These are phyloP conservation scores for Cercophora samala DNA, from an alignment of 495 filamentous ascomycete genomes.

Conservation along the genomic window DNA sequence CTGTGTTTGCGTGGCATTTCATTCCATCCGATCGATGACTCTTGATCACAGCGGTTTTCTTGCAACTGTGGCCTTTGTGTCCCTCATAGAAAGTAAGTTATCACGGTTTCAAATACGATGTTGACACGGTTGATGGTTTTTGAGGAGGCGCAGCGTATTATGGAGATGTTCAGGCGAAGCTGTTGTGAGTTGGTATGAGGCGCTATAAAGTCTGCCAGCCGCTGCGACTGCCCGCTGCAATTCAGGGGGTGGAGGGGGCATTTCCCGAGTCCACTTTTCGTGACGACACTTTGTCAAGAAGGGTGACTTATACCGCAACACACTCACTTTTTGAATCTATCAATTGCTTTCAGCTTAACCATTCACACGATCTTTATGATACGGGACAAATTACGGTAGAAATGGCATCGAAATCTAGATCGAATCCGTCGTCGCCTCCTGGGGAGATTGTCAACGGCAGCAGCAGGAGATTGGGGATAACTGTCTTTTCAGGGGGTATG, in stretches of 20 bases:
- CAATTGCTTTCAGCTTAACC: background rate
- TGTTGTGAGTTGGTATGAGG: background rate
- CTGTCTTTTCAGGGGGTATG: conserved; percentile 34
- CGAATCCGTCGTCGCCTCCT: background rate
- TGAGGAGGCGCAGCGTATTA: background rate
- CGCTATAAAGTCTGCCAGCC: background rate
- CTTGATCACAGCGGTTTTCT: background rate
- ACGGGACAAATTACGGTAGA: background rate
- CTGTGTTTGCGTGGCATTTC: background rate
- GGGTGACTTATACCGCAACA: background rate
- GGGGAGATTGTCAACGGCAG: background rate
- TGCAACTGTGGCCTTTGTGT: background rate
- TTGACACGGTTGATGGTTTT: background rate
- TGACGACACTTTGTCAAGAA: background rate
- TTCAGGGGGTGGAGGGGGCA: background rate
- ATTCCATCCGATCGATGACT: background rate
- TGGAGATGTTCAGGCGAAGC: background rate
- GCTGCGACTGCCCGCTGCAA: background rate
- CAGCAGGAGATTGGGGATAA: conserved; percentile 24
- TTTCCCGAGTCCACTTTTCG: background rate
- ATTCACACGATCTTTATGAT: background rate
- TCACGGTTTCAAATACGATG: background rate
- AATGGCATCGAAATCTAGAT: background rate
- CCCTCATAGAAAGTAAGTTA: too few relatives aligned
- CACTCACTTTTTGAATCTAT: background rate